A percentile compares a stretch with the other conserved stretches of the same genome.
Conservation (phyloP, 352 stramenopile genomes). For the Elongisporangium prolatum region DNA sequence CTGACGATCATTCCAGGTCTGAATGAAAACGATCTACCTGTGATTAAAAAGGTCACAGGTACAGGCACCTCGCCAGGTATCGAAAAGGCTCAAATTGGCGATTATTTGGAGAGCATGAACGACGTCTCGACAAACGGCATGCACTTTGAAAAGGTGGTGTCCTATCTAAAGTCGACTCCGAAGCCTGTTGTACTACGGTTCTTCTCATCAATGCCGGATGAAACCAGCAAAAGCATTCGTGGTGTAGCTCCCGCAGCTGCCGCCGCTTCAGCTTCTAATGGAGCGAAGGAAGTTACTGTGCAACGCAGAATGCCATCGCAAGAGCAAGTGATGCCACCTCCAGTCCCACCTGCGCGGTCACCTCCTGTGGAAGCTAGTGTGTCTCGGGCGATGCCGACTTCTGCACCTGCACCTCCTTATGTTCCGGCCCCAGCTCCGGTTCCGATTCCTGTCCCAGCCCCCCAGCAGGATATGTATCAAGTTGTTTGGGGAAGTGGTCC, state of each 20-base stretch:
- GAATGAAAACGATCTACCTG: constrained; percentile 68
- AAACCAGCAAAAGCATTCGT: constrained; percentile 2
- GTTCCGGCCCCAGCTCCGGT: constrained; percentile 15
- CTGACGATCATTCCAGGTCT: constrained; percentile 84
- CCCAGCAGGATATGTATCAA: constrained; percentile 58
- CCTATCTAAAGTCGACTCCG: constrained; percentile 72
- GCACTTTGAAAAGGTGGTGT: constrained; percentile 80
- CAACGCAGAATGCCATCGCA: constrained; percentile 1
- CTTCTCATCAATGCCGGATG: constrained; percentile 36
- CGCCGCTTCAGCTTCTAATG: background rate
- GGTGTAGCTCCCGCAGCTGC: background rate
- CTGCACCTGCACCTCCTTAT: constrained; percentile 4
- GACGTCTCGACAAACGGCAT: constrained; percentile 56
- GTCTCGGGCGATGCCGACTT: constrained; percentile 11
- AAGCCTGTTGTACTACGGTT: constrained; percentile 79
- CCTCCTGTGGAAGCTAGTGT: background rate
- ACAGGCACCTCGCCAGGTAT: constrained; percentile 76
- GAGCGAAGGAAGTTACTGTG: constrained; percentile 1
- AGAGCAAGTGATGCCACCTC: constrained; percentile 5
- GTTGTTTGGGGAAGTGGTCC: constrained; percentile 74
- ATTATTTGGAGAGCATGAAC: constrained; percentile 83
- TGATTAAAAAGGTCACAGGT: constrained; percentile 87
- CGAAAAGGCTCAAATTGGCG: constrained; percentile 75
- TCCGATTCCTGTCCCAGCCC: constrained; percentile 7
- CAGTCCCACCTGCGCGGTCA: background rate